Percentiles rank a stretch among this genome's conserved stretches.
Conservation (phyloP, 1,284 basidiomycete genomes). For the Papiliotrema laurentii region DNA sequence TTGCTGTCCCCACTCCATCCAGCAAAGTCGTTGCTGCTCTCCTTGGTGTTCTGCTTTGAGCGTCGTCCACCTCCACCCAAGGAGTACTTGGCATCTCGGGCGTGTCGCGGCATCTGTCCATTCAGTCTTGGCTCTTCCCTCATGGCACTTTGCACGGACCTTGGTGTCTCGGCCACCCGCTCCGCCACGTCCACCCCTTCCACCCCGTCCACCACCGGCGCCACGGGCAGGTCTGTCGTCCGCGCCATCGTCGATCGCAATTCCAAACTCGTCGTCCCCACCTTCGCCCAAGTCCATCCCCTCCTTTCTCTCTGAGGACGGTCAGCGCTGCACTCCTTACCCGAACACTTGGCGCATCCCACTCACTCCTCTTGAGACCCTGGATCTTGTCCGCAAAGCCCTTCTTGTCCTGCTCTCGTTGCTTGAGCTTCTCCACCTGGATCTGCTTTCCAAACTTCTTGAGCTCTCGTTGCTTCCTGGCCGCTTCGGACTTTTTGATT, state of each 20-base stretch:
- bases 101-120: slow-evolving; percentile 56
- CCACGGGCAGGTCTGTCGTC: slow-evolving; percentile 67
- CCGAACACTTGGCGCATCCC: slow-evolving; percentile 3
- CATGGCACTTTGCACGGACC: too few relatives aligned
- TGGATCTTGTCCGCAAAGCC: slow-evolving; percentile 78
- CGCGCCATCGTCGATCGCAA: slow-evolving; percentile 79
- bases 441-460: slow-evolving; percentile 99
- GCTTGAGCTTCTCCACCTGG: slow-evolving; percentile 76
- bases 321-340: slow-evolving; percentile 4
- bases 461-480: slow-evolving; percentile 84
- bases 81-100: slow-evolving; percentile 73
- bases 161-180: slow-evolving; percentile 15
- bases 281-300: slow-evolving; percentile 71
- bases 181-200: slow-evolving; percentile 33
- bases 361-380: slow-evolving; percentile 79
- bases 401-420: slow-evolving; percentile 71
- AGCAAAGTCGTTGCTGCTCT: slow-evolving; percentile 69
- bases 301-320: slow-evolving; percentile 68
- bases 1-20: slow-evolving; percentile 42
- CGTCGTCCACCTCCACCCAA: slow-evolving; percentile 61
- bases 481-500: slow-evolving; percentile 89
- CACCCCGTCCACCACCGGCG: slow-evolving; percentile 46
- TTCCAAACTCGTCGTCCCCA: slow-evolving; percentile 61
- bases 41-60: slow-evolving; percentile 73
- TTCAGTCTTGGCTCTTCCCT: not conserved